phyloP scores from a whole-genome alignment of 2,329 filamentous ascomycete genomes.

The Penicillium sumatraense region DNA sequence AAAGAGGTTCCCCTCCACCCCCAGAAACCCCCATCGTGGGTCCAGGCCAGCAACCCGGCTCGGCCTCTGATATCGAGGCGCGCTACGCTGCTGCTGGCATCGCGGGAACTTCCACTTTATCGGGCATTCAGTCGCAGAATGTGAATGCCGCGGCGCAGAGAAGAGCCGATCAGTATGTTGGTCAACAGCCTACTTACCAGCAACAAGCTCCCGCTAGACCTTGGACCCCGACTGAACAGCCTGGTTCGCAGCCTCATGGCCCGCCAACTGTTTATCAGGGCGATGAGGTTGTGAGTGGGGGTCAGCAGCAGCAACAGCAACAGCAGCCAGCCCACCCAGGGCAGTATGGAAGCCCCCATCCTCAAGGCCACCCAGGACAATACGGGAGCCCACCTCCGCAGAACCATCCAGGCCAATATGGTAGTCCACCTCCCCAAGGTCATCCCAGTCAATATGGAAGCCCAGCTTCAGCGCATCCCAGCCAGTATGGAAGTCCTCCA shows the following conservation, averaged over 20 bases:
- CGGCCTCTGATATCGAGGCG: constrained; percentile 83
- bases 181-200: constrained; percentile 46
- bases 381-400: constrained; percentile 36
- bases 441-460: constrained; percentile 18
- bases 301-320: constrained; percentile 29
- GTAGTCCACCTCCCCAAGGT: constrained; percentile 39
- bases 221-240: constrained; percentile 94
- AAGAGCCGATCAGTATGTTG: constrained; percentile 76
- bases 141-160: constrained; percentile 83
- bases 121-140: constrained; percentile 73
- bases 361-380: constrained; percentile 27
- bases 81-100: constrained; percentile 91
- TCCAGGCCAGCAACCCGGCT: constrained; percentile 70
- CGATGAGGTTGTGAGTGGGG: constrained; percentile 64
- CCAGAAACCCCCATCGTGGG: constrained; percentile 87
- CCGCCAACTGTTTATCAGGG: constrained; percentile 93
- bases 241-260: constrained; percentile 83
- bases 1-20: constrained; percentile 89
- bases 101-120: constrained; percentile 81
- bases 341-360: constrained; percentile 37
- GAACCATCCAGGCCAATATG: constrained; percentile 27
- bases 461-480: no score
- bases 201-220: constrained; percentile 55
- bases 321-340: constrained; percentile 25
- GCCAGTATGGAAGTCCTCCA: constrained; percentile 30